Evolutionary conservation across 495 filamentous ascomycete species (phyloP), one percentile per base, ranked within the genome.

Genomic region (Hyaloscypha bicolor): DNA sequence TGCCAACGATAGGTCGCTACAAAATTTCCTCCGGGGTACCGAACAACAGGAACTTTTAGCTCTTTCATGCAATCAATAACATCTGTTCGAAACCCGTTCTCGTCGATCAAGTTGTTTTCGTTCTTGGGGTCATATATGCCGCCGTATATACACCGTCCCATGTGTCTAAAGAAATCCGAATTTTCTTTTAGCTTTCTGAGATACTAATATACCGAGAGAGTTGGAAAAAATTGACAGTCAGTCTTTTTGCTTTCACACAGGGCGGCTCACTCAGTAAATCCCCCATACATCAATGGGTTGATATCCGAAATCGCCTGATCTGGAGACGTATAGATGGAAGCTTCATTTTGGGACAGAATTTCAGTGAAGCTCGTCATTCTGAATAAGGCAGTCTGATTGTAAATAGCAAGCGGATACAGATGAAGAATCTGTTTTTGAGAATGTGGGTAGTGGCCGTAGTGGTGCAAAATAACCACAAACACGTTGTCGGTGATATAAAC

Each of bases 111-210:
- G 42, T 48, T 48, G 42, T 48, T 14, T 14, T 14, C 16, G 42
- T 48, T 48, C 42, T 78, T 81, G 14, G 86, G 87, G 59, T 88
- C 87, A 70, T 89, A 89, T 64, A 90, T 85, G 59, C 87, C 87
- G 60, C 87, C 87, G 68, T 90, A 90, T 70, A 90, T 88, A 73
- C 87, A 90, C 55, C 87, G 81, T 33, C 86, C 87, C 85, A 88
- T 88, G 68, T 88, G 86, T 72, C 85, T 87, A 48, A 37, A 48
- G 42, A 16, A 11, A 48, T 19, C 6, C 42, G 8, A 14, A 48
- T 48, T 12, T 11, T 19, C 25, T 19, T 14, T 48, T 48, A 48
- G 42, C 11, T 48, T 48, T 48, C 42, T 48, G 42, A 48, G 42
- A 48, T 48, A 19, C 0, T 48, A 19, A 19, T 14, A 16, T 48